phyloP scores from a whole-genome alignment of 2,329 filamentous ascomycete species.

The Hypoxylon sp. region DNA sequence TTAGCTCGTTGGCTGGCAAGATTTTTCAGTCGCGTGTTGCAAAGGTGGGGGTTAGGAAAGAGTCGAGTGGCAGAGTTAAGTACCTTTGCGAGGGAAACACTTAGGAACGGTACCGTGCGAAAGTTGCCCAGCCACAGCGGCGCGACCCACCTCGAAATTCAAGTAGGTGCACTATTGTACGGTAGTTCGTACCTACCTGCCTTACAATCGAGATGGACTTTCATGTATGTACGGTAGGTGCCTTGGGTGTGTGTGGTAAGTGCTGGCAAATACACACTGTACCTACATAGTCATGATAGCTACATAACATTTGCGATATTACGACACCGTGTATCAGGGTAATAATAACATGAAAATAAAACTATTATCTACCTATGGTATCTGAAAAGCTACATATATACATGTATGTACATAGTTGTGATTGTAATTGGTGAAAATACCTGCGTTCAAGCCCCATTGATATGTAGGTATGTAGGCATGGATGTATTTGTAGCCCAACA shows the following conservation, averaged over 20 bases:
- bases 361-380: no score
- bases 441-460: background rate
- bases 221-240: background rate
- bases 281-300: background rate
- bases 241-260: background rate
- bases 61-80: background rate
- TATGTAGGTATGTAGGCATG: no score
- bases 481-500: background rate
- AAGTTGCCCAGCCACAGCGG: conserved; percentile 27
- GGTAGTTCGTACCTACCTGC: background rate
- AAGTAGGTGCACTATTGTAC: background rate
- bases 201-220: background rate
- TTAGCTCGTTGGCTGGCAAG: conserved; percentile 37
- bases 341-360: background rate
- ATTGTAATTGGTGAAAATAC: background rate
- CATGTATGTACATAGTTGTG: background rate
- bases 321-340: background rate
- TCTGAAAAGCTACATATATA: background rate
- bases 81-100: conserved; percentile 1
- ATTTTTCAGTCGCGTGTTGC: conserved; percentile 44
- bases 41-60: conserved; percentile 33
- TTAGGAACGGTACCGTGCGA: background rate
- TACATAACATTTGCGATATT: background rate
- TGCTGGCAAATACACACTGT: background rate
- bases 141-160: conserved; percentile 11